phyloP scores from a whole-genome alignment of 2,329 filamentous ascomycete species.

The Rhynchosporium agropyri region DNA sequence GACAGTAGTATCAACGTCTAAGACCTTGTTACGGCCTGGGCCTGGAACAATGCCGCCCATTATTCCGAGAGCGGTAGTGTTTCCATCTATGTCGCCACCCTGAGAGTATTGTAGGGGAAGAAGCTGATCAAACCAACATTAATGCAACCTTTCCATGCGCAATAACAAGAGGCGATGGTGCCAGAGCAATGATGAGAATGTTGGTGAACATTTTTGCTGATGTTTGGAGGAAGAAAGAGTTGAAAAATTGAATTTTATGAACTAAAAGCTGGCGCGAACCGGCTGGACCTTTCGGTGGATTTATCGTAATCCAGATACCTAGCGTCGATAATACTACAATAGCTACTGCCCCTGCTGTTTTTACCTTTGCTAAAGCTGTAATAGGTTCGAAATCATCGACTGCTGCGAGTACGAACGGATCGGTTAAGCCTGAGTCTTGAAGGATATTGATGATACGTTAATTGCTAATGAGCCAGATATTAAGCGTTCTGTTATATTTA shows the following conservation, averaged over 20 bases:
- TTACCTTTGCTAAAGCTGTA: too few species aligned
- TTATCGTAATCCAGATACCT: too few species aligned
- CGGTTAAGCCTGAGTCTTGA: constrained; percentile 31
- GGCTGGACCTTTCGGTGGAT: too few species aligned
- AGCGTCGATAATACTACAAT: too few species aligned
- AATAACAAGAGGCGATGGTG: constrained; percentile 57
- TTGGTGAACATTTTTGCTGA: constrained; percentile 36
- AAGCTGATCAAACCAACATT: constrained; percentile 30
- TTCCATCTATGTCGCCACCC: constrained; percentile 46
- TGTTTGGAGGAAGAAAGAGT: constrained; percentile 10
- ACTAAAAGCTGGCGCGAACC: constrained; percentile 25
- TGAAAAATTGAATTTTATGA: constrained; percentile 27
- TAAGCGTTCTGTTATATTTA: too few species aligned
- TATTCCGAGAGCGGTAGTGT: constrained; percentile 49
- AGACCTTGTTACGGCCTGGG: constrained; percentile 46
- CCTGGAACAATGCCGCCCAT: constrained; percentile 47
- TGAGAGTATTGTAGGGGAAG: not conserved
- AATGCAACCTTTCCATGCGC: constrained; percentile 61
- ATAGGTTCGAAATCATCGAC: too few species aligned
- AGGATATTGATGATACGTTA: too few species aligned
- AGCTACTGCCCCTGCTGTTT: too few species aligned
- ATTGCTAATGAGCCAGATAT: too few species aligned
- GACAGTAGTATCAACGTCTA: constrained; percentile 51
- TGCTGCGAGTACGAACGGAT: constrained; percentile 38
- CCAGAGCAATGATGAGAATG: constrained; percentile 44